Conservation (phyloP, 768 basidiomycete species). For the Mycena floridula region DNA sequence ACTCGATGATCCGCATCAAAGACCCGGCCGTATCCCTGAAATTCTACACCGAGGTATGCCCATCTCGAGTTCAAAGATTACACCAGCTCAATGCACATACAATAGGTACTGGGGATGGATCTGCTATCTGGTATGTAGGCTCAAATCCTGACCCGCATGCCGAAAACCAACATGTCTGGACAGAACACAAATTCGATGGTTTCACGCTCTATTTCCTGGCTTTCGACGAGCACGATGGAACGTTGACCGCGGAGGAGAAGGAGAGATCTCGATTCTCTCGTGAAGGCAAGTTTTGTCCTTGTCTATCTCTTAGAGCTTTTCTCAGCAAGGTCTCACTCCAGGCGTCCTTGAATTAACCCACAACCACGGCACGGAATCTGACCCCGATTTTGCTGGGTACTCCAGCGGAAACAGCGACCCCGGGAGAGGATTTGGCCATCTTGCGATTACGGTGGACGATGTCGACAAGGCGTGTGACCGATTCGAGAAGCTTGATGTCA, state of each 20-base stretch:
- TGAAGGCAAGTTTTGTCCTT: slow-evolving; percentile 45
- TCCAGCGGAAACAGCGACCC: slow-evolving; percentile 82
- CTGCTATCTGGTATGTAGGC: slow-evolving; percentile 45
- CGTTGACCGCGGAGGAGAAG: slow-evolving; percentile 47
- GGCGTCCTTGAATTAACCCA: slow-evolving; percentile 81
- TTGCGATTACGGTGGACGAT: slow-evolving; percentile 80
- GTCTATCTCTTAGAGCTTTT: neutral
- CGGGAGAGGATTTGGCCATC: slow-evolving; percentile 79
- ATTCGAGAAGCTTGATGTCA: slow-evolving; percentile 73
- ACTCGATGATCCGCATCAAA: slow-evolving; percentile 86
- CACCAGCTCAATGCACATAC: neutral
- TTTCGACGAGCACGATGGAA: slow-evolving; percentile 55
- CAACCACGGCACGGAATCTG: slow-evolving; percentile 87
- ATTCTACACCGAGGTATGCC: slow-evolving; percentile 70
- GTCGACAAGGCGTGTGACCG: slow-evolving; percentile 78
- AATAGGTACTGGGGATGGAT: slow-evolving; percentile 77
- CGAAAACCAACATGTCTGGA: neutral
- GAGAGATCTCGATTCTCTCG: slow-evolving; percentile 45
- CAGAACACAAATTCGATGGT: slow-evolving; percentile 49
- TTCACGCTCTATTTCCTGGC: slow-evolving; percentile 87
- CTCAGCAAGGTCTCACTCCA: no score
- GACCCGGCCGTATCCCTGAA: slow-evolving; percentile 75
- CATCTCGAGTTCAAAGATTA: neutral
- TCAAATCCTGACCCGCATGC: neutral
- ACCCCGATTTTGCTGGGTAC: slow-evolving; percentile 76